These are phyloP conservation scores for Trichoderma sp. DNA, from an alignment of 2,329 filamentous ascomycete genomes.

Conservation along the genomic window DNA sequence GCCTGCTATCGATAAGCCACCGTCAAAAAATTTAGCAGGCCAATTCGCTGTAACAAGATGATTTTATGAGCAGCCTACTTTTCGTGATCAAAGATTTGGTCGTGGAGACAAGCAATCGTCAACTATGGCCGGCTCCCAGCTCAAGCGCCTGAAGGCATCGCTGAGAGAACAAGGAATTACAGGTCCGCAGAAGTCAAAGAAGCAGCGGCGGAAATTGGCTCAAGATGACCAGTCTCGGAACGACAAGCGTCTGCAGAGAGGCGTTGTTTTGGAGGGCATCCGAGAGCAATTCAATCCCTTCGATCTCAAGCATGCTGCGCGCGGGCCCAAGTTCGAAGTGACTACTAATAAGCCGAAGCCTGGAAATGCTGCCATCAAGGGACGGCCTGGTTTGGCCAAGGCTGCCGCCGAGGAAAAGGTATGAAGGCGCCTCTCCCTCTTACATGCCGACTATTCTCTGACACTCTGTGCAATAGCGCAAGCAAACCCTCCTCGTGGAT, in stretches of 20 bases:
- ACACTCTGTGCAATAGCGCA: conserved; percentile 50
- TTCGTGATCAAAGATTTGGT: not conserved
- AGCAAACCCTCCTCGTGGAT: conserved; percentile 81
- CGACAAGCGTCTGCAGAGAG: conserved; percentile 73
- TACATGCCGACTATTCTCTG: not conserved
- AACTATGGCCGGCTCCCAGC: conserved; percentile 88
- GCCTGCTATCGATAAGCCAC: conserved; percentile 15
- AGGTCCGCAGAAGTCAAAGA: conserved; percentile 91
- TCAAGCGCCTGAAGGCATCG: conserved; percentile 92
- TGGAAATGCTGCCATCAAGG: conserved; percentile 56
- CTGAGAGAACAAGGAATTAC: conserved; percentile 85
- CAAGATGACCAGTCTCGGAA: conserved; percentile 61
- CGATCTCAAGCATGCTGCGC: conserved; percentile 77
- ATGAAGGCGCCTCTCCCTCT: conserved; percentile 27
- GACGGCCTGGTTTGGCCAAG: conserved; percentile 79
- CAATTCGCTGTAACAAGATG: not conserved
- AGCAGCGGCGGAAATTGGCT: conserved; percentile 75
- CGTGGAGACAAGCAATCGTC: not conserved
- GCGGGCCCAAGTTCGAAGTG: conserved; percentile 80
- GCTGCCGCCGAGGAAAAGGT: conserved; percentile 82
- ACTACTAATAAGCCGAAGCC: conserved; percentile 61
- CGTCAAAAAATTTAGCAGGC: conserved; percentile 19
- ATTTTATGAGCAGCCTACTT: not conserved
- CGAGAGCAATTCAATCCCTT: conserved; percentile 98
- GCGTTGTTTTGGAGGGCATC: conserved; percentile 77